Evolutionary conservation across 176 grass and related monocot genomes (phyloP), one percentile per base, ranked within the genome.

Genomic region (Ensete ventricosum): DNA sequence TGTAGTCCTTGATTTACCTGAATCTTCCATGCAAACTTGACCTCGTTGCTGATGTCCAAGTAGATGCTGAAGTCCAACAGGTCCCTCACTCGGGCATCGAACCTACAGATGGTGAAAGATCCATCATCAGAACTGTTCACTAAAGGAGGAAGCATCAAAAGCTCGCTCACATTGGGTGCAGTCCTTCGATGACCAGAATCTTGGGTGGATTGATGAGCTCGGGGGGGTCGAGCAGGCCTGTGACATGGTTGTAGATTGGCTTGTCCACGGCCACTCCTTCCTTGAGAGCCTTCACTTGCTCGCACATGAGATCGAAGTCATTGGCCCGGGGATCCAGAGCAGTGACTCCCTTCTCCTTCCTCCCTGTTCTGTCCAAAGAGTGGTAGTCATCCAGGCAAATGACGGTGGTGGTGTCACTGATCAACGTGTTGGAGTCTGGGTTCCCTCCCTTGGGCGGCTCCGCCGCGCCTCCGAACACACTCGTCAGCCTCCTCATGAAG

Each of bases 401-500:
- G 62, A 96, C 92, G 0, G 92, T 96, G 7, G 92, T 96, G 2
- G 84, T 92, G 84, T 96, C 92, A 54, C 92, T 96, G 79, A 96
- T 96, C 75, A 96, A 83, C 91, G 34, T 43, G 34, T 43, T 43
- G 34, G 34, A 43, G 34, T 43, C 34, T 43, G 34, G 34, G 34
- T 43, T 96, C 24, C 92, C 92, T 23, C 92, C 92, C 67, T 80
- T 92, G 26, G 92, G 92, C 52, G 92, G 92, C 76, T 87, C 89
- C 5, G 92, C 92, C 11, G 89, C 86, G 71, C 92, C 92, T 71
- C 92, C 92, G 3, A 96, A 96, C 80, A 96, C 92, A 55, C 92
- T 96, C 53, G 92, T 96, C 73, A 96, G 84, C 80, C 92, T 81
- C 48, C 92, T 87, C 92, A 96, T 96, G 86, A 96, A 96, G 74